phyloP scores from a whole-genome alignment of 1,284 basidiomycete genomes.

The Melampsora americana region DNA sequence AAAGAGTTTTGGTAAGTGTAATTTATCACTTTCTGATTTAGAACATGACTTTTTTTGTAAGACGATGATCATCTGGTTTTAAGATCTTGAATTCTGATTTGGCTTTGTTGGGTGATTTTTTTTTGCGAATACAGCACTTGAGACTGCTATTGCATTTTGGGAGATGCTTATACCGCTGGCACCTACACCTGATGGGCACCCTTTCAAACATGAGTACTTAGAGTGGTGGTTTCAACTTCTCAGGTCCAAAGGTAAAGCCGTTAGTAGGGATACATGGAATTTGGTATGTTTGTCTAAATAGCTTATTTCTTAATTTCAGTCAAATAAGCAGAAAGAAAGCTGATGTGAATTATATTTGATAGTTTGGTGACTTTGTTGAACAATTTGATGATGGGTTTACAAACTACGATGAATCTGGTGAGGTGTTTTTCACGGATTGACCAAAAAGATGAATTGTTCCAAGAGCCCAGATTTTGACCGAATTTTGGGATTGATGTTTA shows the following conservation, averaged over 20 bases:
- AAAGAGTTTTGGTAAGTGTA: slow-evolving; percentile 38
- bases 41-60: no score
- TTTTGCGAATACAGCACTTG: slow-evolving; percentile 31
- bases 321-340: not conserved
- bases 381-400: slow-evolving; percentile 37
- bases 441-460: not conserved
- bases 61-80: no score
- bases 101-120: not conserved
- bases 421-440: not conserved
- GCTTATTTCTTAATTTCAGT: not conserved
- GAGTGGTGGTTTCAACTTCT: slow-evolving; percentile 42
- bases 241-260: slow-evolving; percentile 29
- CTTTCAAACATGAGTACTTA: slow-evolving; percentile 32
- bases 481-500: not conserved
- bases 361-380: slow-evolving; percentile 41
- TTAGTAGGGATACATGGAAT: slow-evolving; percentile 44
- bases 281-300: slow-evolving; percentile 14
- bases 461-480: not conserved
- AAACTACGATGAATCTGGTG: slow-evolving; percentile 42
- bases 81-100: no score
- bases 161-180: slow-evolving; percentile 32
- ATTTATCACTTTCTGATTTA: no score
- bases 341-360: not conserved
- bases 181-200: not conserved
- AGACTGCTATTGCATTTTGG: slow-evolving; percentile 40